Percentiles rank a stretch among this genome's conserved stretches.
Conservation (phyloP, 2,329 filamentous ascomycete species). For the Aureobasidium mangrovei region DNA sequence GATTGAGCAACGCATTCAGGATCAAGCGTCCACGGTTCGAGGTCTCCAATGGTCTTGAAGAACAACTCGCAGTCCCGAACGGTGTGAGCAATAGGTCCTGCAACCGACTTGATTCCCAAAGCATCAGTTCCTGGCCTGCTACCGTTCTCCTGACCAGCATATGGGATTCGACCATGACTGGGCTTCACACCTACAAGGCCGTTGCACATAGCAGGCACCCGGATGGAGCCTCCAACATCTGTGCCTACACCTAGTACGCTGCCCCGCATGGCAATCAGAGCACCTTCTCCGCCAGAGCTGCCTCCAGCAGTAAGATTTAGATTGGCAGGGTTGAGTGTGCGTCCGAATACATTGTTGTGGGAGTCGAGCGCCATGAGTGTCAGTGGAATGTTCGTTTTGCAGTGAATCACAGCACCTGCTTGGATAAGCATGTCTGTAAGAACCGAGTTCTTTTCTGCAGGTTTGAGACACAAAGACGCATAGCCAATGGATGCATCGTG, state of each 20-base stretch:
- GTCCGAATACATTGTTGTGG: constrained; percentile 44
- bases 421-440: constrained; percentile 37
- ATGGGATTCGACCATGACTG: constrained; percentile 41
- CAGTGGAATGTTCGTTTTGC: constrained; percentile 48
- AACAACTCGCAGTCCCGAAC: constrained; percentile 46
- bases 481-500: constrained; percentile 34
- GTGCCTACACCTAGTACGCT: constrained; percentile 45
- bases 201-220: constrained; percentile 44
- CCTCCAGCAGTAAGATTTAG: constrained; percentile 42
- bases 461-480: constrained; percentile 36
- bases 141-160: constrained; percentile 43
- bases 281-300: constrained; percentile 45
- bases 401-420: constrained; percentile 42
- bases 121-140: constrained; percentile 40
- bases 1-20: constrained; percentile 33
- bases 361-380: constrained; percentile 44
- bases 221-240: constrained; percentile 46
- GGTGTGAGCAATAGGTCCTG: constrained; percentile 39
- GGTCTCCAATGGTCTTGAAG: constrained; percentile 45
- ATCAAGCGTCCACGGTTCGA: constrained; percentile 44
- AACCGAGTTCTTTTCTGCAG: constrained; percentile 29
- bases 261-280: constrained; percentile 41
- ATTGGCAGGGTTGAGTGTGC: constrained; percentile 42
- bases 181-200: constrained; percentile 42
- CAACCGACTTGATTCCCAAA: constrained; percentile 34